Percentiles rank a stretch among this genome's conserved stretches.
phyloP scores from a whole-genome alignment of 2,329 filamentous ascomycete species.

The Meredithiella fracta region DNA sequence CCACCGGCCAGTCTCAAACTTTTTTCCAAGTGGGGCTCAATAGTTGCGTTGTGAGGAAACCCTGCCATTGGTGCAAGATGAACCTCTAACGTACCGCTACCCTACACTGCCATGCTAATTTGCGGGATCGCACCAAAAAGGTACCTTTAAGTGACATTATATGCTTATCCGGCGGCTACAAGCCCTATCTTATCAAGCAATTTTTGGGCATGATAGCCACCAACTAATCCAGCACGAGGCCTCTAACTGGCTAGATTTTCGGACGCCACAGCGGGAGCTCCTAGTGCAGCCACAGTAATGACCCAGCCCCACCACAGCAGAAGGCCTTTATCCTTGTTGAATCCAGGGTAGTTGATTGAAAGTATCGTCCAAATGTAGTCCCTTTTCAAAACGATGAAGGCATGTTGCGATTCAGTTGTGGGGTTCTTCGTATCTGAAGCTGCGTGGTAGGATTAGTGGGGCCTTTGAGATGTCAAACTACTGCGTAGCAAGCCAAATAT shows the following conservation, averaged over 20 bases:
- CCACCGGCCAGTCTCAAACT: conserved; percentile 14
- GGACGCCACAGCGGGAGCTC: conserved; percentile 12
- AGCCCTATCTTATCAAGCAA: conserved; percentile 15
- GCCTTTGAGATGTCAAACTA: not conserved
- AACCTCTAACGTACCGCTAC: conserved; percentile 8
- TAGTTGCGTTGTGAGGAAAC: conserved; percentile 13
- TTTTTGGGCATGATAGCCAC: conserved; percentile 12
- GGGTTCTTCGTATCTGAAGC: not conserved
- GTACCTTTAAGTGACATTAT: conserved; percentile 10
- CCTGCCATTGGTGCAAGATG: conserved; percentile 12
- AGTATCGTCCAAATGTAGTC: not conserved
- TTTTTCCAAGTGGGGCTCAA: conserved; percentile 13
- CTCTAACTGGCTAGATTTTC: conserved; percentile 10
- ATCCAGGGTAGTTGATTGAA: not conserved
- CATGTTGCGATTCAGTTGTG: not conserved
- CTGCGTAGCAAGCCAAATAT: not conserved
- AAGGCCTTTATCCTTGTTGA: not conserved
- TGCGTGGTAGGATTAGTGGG: not conserved
- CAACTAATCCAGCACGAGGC: conserved; percentile 7
- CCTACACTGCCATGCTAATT: conserved; percentile 7
- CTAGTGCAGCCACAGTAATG: conserved; percentile 10
- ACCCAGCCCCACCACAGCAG: not conserved
- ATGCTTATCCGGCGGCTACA: conserved; percentile 12
- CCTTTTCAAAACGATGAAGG: not conserved
- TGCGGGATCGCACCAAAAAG: not conserved